Conservation (phyloP, 2,329 filamentous ascomycete species). For the Moelleriella libera region DNA sequence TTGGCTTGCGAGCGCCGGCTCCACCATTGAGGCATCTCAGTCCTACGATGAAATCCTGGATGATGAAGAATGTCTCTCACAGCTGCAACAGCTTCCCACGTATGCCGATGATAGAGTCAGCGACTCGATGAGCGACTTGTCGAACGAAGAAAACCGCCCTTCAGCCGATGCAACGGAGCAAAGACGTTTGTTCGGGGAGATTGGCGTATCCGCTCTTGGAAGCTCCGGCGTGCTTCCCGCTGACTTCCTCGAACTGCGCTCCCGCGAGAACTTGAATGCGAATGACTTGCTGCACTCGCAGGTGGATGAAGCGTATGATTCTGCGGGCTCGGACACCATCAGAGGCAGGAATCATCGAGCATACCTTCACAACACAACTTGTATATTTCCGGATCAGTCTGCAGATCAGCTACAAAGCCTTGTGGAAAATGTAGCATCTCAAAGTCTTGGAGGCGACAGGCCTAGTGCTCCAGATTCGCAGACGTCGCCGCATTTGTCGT, state of each 20-base stretch:
- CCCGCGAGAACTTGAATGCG: slow-evolving; percentile 22
- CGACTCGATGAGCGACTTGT: slow-evolving; percentile 45
- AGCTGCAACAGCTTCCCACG: slow-evolving; percentile 24
- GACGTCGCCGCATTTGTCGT: slow-evolving; percentile 10
- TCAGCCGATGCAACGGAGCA: slow-evolving; percentile 35
- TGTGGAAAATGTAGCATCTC: slow-evolving; percentile 37
- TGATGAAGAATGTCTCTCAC: slow-evolving; percentile 44
- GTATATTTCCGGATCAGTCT: slow-evolving; percentile 28
- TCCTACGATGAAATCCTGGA: slow-evolving; percentile 49
- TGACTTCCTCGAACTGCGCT: slow-evolving; percentile 32
- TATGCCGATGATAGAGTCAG: slow-evolving; percentile 24
- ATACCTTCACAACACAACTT: slow-evolving; percentile 15
- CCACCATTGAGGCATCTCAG: slow-evolving; percentile 22
- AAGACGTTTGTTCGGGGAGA: slow-evolving; percentile 39
- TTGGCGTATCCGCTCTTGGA: slow-evolving; percentile 36
- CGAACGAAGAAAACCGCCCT: slow-evolving; percentile 67
- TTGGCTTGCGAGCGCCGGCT: slow-evolving; percentile 45
- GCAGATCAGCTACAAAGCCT: slow-evolving; percentile 35
- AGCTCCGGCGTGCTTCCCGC: slow-evolving; percentile 36
- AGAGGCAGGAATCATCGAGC: slow-evolving; percentile 11
- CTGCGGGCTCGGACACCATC: slow-evolving; percentile 21
- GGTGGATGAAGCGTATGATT: slow-evolving; percentile 27
- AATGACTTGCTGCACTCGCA: slow-evolving; percentile 31
- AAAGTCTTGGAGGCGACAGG: slow-evolving; percentile 38
- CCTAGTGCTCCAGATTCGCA: slow-evolving; percentile 6